A percentile compares a stretch with the other conserved stretches of the same genome.
Evolutionary conservation across 1,284 basidiomycete species (phyloP).

Genomic region (Cryptococcus sp.): DNA sequence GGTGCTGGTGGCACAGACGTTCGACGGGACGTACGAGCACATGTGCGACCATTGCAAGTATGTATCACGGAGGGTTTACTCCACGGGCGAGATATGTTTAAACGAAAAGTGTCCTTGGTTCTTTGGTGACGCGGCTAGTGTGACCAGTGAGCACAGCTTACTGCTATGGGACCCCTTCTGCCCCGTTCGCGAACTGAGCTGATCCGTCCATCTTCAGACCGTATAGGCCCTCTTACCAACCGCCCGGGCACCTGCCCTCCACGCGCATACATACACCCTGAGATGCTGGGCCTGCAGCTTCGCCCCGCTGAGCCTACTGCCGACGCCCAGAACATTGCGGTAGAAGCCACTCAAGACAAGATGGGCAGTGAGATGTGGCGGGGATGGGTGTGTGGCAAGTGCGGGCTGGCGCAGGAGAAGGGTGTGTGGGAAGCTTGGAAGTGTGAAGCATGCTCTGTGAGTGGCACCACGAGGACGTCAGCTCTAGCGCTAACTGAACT

Average conservation of each 20-base stretch:
- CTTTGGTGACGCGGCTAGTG: constrained; percentile 15
- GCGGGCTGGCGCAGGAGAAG: constrained; percentile 38
- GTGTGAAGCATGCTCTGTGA: constrained; percentile 37
- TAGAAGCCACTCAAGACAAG: constrained; percentile 14
- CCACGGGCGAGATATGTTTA: constrained; percentile 21
- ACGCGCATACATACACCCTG: constrained; percentile 20
- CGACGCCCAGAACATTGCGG: not conserved
- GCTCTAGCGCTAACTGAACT: not conserved
- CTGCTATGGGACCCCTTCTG: not conserved
- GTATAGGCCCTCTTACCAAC: constrained; percentile 17
- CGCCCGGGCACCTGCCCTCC: constrained; percentile 9
- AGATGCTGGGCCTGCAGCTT: constrained; percentile 23
- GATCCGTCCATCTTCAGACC: constrained; percentile 5
- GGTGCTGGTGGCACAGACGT: not conserved
- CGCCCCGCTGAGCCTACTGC: constrained; percentile 18
- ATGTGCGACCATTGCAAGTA: constrained; percentile 18
- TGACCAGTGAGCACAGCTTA: constrained; percentile 6
- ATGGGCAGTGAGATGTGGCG: constrained; percentile 35
- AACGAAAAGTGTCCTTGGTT: constrained; percentile 28
- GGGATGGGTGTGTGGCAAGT: constrained; percentile 39
- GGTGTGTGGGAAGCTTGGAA: constrained; percentile 38
- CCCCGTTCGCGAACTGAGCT: not conserved
- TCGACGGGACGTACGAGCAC: not conserved
- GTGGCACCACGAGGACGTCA: not conserved
- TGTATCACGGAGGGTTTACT: constrained; percentile 23